Conservation (phyloP, 345 rosid species). For the Pseudoturritis turrita region DNA sequence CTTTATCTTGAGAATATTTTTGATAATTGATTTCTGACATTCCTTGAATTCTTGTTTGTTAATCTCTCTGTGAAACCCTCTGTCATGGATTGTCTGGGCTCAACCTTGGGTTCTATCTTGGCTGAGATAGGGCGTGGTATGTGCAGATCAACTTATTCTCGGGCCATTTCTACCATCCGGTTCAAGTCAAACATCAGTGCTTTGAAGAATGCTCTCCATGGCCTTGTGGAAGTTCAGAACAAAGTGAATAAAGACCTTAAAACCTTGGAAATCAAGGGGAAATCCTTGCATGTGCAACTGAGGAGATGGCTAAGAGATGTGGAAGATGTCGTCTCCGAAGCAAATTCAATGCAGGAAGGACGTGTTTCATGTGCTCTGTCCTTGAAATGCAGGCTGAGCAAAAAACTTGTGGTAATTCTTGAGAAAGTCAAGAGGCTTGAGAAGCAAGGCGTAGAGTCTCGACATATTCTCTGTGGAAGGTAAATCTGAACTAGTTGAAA, state of each 20-base stretch:
- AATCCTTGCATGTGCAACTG: constrained; percentile 16
- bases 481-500: constrained; percentile 21
- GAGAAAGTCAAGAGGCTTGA: constrained; percentile 19
- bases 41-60: background rate
- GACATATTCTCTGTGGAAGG: constrained; percentile 14
- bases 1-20: background rate
- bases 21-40: background rate
- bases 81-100: constrained; percentile 22
- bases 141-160: constrained; percentile 25
- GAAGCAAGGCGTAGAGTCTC: constrained; percentile 4
- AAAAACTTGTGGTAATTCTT: constrained; percentile 13
- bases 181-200: constrained; percentile 27
- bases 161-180: constrained; percentile 2
- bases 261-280: constrained; percentile 20
- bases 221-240: constrained; percentile 4
- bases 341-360: constrained; percentile 6
- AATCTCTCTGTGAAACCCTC: constrained; percentile 5
- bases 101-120: constrained; percentile 22
- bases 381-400: constrained; percentile 15
- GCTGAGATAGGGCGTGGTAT: constrained; percentile 19
- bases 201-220: constrained; percentile 14
- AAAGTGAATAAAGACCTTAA: constrained; percentile 17
- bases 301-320: constrained; percentile 25
- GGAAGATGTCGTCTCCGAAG: constrained; percentile 6
- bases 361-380: constrained; percentile 12